Evolutionary conservation across 768 basidiomycete species (phyloP), one percentile per base, ranked within the genome.

Genomic region (Gyrodon lividus): DNA sequence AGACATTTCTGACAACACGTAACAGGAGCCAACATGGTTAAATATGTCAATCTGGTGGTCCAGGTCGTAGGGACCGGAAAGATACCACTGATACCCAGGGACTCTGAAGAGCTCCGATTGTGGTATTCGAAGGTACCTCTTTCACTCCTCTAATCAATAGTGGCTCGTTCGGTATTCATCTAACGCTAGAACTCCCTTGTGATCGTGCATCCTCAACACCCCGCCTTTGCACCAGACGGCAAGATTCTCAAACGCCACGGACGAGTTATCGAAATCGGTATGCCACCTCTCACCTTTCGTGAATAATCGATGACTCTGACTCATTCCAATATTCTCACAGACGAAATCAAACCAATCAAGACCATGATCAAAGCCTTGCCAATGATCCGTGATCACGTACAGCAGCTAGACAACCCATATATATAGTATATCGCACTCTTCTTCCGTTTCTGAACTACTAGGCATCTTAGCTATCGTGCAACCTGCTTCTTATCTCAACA

Each of bases 11-110:
- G 31, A 47, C 7, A n/a, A 14, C 1, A 30, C 23, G 5, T 26
- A 20, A 46, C 51, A 78, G 83, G 77, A 22, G 61, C 68, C 37
- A 79, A 76, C 46, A 77, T 88, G 48, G 81, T 82, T 69, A 81
- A 74, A 59, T 70, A 70, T 31, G 87, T 92, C 20, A 83, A 80
- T 55, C 83, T 80, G 4, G 77, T 95, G 5, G 75, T 94, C 31
- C 91, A 94, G 61, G 82, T 97, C 20, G 78, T 91, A 13, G 91
- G 91, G 10, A 75, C 79, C 42, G 76, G 79, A 41, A 78, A 71
- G 43, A 67, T 80, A 43, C 87, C 85, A 0, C 54, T 74, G 23
- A 73, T 75, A 34, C 84, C 86, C 17, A 75, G 75, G 54, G 75
- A 83, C 44, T 66, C 77, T 9, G 78, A 82, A 10, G 80, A 77